Conservation (phyloP, 108 stramenopile genomes). For the Schizochytrium sp. region DNA sequence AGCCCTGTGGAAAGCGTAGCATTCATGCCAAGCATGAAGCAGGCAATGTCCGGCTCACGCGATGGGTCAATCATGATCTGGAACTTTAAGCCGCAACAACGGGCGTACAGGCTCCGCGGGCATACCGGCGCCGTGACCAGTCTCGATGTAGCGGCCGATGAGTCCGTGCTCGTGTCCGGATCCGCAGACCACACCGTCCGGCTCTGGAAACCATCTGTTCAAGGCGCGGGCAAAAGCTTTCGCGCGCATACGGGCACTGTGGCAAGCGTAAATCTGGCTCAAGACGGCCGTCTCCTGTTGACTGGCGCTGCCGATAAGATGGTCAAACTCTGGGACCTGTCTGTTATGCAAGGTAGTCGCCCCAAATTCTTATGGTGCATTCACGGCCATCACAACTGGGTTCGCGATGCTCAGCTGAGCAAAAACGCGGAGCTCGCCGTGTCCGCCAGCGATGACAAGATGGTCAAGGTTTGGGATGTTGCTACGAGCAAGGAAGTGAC, state of each 20-base stretch:
- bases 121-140: conserved; percentile 36
- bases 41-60: conserved; percentile 41
- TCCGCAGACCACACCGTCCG: conserved; percentile 49
- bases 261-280: conserved; percentile 39
- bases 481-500: background rate
- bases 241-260: conserved; percentile 51
- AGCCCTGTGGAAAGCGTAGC: conserved; percentile 34
- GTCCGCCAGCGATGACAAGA: conserved; percentile 48
- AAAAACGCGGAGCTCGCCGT: conserved; percentile 28
- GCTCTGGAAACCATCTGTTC: conserved; percentile 49
- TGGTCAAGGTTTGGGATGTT: conserved; percentile 6
- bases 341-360: background rate
- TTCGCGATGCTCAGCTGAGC: conserved; percentile 44
- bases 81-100: conserved; percentile 37
- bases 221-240: conserved; percentile 35
- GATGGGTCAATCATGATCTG: conserved; percentile 55
- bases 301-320: conserved; percentile 58
- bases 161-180: conserved; percentile 38
- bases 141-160: conserved; percentile 35
- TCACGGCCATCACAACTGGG: conserved; percentile 52
- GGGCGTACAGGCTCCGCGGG: conserved; percentile 46
- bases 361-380: conserved; percentile 32
- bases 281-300: conserved; percentile 34
- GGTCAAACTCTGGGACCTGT: conserved; percentile 47
- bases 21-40: conserved; percentile 40